Base-by-base conservation (phyloP, 805 yeast species). In the Starmerella potacharoeniae region DNA sequence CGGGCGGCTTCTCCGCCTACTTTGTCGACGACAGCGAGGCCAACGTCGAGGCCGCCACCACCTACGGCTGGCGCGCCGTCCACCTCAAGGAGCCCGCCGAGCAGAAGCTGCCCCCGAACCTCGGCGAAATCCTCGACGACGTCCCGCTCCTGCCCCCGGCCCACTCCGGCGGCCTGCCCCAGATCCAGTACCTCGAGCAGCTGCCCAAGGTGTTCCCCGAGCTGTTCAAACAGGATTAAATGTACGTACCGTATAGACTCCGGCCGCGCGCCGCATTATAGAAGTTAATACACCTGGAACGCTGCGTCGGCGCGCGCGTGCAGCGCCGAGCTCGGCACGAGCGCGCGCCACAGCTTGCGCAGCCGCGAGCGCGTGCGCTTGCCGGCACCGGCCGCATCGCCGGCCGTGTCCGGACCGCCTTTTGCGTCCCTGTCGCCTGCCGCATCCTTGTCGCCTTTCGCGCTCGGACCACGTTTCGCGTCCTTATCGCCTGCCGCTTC, bases 11-110 rank as follows among this genome's bases (percentile, higher is more conserved):
- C 51, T 36, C 45, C 49, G 59, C 60, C 50, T 84, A 83, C 68
- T 93, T 86, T 65, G 81, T 91, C 11, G 98, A 91, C 69, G 98
- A 91, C 68, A 83, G 95, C 55, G 84, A 79, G 51, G 73, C 81
- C 53, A 91, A 91, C 64, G 83, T 87, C 45, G 75, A 75, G 53
- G 87, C 93, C 0, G 95, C 96, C 0, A 68, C 74, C 34, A 68
- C 76, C 17, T 72, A 82, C 52, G 95, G 93, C 1, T 84, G 91
- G 79, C 81, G 80, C 17, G 75, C 78, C 53, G 79, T 84, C 5
- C 93, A 86, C 64, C 81, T 78, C 60, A 80, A 84, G n/a, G 97
- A 91, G 67, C 73, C 80, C 33, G 82, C 77, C 13, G 59, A 58
- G 14, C 60, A 55, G 33, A 66, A 66, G 6, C 79, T 79, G 5